These are phyloP conservation scores for Orbilia oligospora DNA, from an alignment of 2,329 filamentous ascomycete genomes.

Conservation along the genomic window DNA sequence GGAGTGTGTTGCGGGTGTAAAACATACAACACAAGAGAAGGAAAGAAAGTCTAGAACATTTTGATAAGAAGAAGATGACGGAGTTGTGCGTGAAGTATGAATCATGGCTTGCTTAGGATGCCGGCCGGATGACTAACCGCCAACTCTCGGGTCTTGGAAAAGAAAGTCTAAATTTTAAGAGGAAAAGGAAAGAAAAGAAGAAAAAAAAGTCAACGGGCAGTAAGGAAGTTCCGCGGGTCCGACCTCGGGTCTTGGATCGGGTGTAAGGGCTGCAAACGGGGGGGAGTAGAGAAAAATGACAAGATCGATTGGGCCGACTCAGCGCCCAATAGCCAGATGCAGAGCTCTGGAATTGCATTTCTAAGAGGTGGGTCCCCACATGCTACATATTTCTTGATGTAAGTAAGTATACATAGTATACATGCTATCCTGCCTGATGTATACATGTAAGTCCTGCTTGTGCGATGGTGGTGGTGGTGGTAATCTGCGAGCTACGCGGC, in stretches of 20 bases:
- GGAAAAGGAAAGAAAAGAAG: too few relatives aligned
- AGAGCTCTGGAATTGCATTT: neutral
- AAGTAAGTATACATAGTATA: neutral
- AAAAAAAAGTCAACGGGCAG: neutral
- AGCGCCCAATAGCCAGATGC: conserved; percentile 11
- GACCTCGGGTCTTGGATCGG: conserved; percentile 14
- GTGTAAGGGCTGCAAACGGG: conserved; percentile 17
- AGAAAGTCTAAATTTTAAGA: neutral
- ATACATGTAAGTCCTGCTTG: too few relatives aligned
- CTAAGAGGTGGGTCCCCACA: conserved; percentile 1
- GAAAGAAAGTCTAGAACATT: neutral
- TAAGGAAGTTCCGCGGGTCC: conserved; percentile 16
- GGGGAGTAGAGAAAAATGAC: neutral
- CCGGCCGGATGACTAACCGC: conserved; percentile 13
- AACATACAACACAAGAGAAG: neutral
- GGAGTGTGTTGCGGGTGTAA: neutral
- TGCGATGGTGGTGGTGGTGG: neutral
- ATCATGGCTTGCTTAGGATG: neutral
- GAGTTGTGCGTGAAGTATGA: neutral
- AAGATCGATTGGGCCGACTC: conserved; percentile 15
- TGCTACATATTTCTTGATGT: neutral
- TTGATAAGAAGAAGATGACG: neutral
- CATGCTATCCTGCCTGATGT: too few relatives aligned
- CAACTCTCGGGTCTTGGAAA: conserved; percentile 23
- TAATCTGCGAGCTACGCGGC: conserved; percentile 8